Evolutionary conservation across 1,284 basidiomycete genomes (phyloP).

Genomic region (Tilletia indica): DNA sequence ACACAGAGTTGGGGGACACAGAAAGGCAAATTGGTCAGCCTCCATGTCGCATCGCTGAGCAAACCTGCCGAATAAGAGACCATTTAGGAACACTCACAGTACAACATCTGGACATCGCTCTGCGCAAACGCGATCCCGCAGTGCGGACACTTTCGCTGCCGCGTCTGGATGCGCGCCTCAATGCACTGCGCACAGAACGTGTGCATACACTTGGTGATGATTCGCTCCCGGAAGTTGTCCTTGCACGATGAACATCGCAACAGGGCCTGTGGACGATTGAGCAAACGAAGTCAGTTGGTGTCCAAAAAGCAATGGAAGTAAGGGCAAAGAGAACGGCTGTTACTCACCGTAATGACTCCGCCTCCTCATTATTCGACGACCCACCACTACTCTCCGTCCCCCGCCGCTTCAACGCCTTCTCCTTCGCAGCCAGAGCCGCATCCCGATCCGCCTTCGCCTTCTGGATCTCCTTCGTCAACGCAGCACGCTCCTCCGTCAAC

Average conservation of each 20-base stretch:
- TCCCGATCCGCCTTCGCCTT: constrained; percentile 61
- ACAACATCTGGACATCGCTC: constrained; percentile 81
- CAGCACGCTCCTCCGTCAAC: constrained; percentile 67
- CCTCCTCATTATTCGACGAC: constrained; percentile 27
- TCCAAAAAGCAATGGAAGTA: background rate
- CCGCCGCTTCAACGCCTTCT: constrained; percentile 34
- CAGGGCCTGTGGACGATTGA: constrained; percentile 64
- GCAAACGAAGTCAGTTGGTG: background rate
- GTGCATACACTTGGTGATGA: constrained; percentile 91
- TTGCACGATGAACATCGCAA: constrained; percentile 91
- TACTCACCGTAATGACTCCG: constrained; percentile 16
- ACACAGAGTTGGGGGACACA: no score
- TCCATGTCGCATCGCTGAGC: no score
- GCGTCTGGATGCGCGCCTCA: constrained; percentile 79
- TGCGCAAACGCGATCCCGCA: constrained; percentile 82
- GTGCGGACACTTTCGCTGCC: constrained; percentile 92
- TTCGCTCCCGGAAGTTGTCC: constrained; percentile 76
- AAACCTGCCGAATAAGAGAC: no score
- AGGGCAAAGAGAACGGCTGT: background rate
- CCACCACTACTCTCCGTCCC: constrained; percentile 39
- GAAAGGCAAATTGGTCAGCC: no score
- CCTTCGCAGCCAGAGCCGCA: constrained; percentile 28
- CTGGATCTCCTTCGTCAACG: constrained; percentile 66
- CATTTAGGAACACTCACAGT: no score
- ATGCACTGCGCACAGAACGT: constrained; percentile 87